Base-by-base conservation (phyloP, 192 early-diverging fungal genomes). In the Coemansia sp. region DNA sequence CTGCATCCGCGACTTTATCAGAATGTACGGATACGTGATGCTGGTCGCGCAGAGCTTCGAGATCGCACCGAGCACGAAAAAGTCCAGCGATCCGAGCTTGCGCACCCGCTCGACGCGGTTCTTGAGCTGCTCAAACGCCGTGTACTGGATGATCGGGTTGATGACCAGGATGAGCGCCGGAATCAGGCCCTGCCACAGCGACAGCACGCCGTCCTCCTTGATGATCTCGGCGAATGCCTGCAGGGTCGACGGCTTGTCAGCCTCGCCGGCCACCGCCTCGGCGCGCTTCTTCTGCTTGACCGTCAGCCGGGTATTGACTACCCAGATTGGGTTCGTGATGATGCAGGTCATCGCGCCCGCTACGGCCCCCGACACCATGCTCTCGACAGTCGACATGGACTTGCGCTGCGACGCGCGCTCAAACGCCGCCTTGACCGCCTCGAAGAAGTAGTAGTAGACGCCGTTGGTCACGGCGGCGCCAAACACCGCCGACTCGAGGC, bases 111-210 rank as follows among this genome's bases (percentile, higher is more conserved):
- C 78, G 6, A 81, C 50, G 20, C 62, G 70, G 39, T 78, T 80
- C 83, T 91, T 92, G 53, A 97, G 60, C 75, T 91, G 88, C 80
- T 99, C 97, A 83, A 96, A 99, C 6, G 87, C 89, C 6, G 97
- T 98, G 79, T 96, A 99, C 81, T 99, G 97, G 73, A 99, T 99
- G 50, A 99, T 94, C 36, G 97, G 97, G 80, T 99, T 99, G 80
- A 91, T 93, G 41, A 99, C 97, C 71, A 99, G 80, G 50, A 99
- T 90, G 60, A 99, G 81, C 38, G 97, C 97, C 28, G 97, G 94
- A 28, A 88, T 68, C 25, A 97, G 83, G 31, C 97, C 97, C 56
- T 89, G 84, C 84, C 86, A 99, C 77, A 99, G 88, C 9, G 89
- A 86, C 46, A 79, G 57, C 49, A 90, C 42, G 31, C 97, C 97